Percentiles rank a stretch among this genome's conserved stretches.
phyloP scores from a whole-genome alignment of 2,329 filamentous ascomycete species.

The Gliomastix tumulicola region DNA sequence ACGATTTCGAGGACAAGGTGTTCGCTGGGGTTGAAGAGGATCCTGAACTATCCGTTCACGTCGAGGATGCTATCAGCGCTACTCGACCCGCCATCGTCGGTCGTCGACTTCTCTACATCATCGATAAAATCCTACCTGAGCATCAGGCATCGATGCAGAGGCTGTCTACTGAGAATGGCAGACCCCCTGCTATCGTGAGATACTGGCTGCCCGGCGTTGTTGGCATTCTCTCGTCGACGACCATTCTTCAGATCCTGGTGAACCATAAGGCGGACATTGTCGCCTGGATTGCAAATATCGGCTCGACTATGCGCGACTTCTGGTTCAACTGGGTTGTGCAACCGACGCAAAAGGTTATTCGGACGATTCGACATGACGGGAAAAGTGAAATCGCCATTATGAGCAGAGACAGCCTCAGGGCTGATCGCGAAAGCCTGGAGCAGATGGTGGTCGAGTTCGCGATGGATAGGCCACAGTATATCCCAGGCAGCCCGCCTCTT shows the following conservation, averaged over 20 bases:
- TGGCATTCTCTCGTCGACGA: conserved; percentile 76
- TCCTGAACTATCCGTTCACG: conserved; percentile 46
- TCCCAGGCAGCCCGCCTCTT: conserved; percentile 37
- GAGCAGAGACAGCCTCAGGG: conserved; percentile 85
- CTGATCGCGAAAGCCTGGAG: conserved; percentile 86
- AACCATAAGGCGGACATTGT: conserved; percentile 71
- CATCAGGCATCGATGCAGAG: conserved; percentile 52
- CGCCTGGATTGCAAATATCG: conserved; percentile 73
- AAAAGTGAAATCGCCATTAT: conserved; percentile 94
- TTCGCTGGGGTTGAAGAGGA: conserved; percentile 57
- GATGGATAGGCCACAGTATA: conserved; percentile 65
- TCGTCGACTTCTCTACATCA: conserved; percentile 59
- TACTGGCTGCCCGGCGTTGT: conserved; percentile 80
- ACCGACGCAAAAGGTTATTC: conserved; percentile 73
- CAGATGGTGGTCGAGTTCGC: conserved; percentile 98
- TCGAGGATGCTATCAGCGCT: conserved; percentile 32
- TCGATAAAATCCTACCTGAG: conserved; percentile 60
- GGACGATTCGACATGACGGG: conserved; percentile 88
- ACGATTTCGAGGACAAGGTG: conserved; percentile 59
- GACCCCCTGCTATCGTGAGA: conserved; percentile 66
- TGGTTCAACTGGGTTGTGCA: conserved; percentile 96
- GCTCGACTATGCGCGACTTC: conserved; percentile 76
- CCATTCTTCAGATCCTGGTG: conserved; percentile 71
- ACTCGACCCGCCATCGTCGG: conserved; percentile 56
- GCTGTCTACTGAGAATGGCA: conserved; percentile 60